A percentile compares a stretch with the other conserved stretches of the same genome.
Evolutionary conservation across 805 yeast genomes (phyloP).

Genomic region (Phaffomyces thermotolerans): DNA sequence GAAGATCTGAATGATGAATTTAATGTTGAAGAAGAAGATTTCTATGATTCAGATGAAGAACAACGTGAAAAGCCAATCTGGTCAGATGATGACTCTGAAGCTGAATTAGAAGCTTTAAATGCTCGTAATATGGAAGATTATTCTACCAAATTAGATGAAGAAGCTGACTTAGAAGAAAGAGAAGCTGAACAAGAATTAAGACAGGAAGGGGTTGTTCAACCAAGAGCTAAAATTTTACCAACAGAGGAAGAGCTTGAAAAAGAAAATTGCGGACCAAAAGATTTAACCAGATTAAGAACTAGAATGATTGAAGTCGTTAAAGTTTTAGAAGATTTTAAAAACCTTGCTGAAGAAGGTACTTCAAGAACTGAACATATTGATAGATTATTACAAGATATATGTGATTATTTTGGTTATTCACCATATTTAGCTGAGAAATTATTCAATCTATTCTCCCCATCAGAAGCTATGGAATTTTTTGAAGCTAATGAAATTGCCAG

Average conservation of each 20-base stretch:
- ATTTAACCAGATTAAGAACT: conserved; percentile 76
- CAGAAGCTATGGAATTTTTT: conserved; percentile 96
- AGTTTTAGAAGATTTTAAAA: conserved; percentile 85
- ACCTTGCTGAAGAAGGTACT: conserved; percentile 74
- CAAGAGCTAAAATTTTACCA: conserved; percentile 74
- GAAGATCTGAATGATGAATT: conserved; percentile 34
- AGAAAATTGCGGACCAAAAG: conserved; percentile 52
- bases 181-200: conserved; percentile 57
- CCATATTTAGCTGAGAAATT: conserved; percentile 89
- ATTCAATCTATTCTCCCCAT: conserved; percentile 84
- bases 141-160: conserved; percentile 58
- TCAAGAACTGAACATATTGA: conserved; percentile 78
- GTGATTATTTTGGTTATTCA: conserved; percentile 90
- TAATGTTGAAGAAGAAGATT: conserved; percentile 49
- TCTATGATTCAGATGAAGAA: conserved; percentile 23
- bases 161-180: conserved; percentile 49
- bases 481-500: conserved; percentile 97
- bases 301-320: conserved; percentile 94
- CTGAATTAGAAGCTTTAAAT: conserved; percentile 62
- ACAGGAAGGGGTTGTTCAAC: conserved; percentile 52
- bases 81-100: conserved; percentile 38
- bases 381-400: conserved; percentile 76
- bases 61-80: conserved; percentile 22
- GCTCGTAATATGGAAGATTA: conserved; percentile 80
- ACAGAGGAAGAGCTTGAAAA: conserved; percentile 51